phyloP scores from a whole-genome alignment of 106 monocot genomes.

The Apostasia ramifera region DNA sequence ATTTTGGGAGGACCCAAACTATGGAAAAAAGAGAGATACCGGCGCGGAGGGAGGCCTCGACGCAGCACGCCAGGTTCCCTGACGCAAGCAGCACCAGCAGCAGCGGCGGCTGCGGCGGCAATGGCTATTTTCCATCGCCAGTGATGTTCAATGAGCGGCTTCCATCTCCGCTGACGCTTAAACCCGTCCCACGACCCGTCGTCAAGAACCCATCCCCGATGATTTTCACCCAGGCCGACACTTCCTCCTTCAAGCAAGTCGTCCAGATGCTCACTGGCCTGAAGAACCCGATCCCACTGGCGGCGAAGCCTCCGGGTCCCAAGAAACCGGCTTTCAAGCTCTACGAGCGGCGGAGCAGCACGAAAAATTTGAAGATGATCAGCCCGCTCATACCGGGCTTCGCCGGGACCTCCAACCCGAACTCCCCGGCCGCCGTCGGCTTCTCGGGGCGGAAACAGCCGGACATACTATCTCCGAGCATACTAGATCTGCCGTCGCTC shows the following conservation, averaged over 20 bases:
- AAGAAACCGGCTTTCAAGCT: conserved; percentile 58
- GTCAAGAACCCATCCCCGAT: conserved; percentile 38
- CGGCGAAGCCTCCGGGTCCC: conserved; percentile 10
- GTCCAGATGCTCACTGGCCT: conserved; percentile 63
- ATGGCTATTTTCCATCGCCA: background rate
- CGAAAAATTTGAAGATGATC: conserved; percentile 36
- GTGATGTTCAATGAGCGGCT: conserved; percentile 4
- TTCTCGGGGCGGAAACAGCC: conserved; percentile 18
- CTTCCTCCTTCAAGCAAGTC: conserved; percentile 58
- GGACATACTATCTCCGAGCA: conserved; percentile 54
- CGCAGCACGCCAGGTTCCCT: background rate
- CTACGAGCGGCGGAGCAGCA: conserved; percentile 57
- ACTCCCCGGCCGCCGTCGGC: conserved; percentile 14
- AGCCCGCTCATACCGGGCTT: conserved; percentile 27
- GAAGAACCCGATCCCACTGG: background rate
- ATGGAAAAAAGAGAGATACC: background rate
- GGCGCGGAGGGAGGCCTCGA: background rate
- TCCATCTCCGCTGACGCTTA: conserved; percentile 17
- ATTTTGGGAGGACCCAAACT: background rate
- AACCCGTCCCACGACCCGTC: conserved; percentile 3
- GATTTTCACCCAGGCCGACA: conserved; percentile 61
- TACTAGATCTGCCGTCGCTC: conserved; percentile 50
- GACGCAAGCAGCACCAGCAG: background rate
- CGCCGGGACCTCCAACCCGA: conserved; percentile 10
- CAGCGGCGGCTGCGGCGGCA: background rate